These are phyloP conservation scores for Quillaja saponaria DNA, from an alignment of 306 rosid species.

Conservation along the genomic window DNA sequence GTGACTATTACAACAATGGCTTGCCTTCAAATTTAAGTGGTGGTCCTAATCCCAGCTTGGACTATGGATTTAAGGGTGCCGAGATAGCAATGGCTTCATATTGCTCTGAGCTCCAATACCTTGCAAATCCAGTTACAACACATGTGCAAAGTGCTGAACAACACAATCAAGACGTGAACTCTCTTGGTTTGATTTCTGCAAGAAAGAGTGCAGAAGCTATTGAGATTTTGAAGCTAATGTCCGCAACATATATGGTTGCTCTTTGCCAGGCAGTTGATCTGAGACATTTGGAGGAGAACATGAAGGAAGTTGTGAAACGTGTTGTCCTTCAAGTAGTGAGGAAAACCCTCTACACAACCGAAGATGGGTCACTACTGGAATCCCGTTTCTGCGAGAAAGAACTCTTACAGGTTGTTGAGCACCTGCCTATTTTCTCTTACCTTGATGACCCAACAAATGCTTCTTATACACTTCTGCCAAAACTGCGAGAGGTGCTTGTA, in stretches of 20 bases:
- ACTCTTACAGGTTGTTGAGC: constrained; percentile 34
- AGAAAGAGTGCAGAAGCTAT: constrained; percentile 44
- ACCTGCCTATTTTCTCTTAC: constrained; percentile 35
- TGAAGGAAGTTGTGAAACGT: constrained; percentile 35
- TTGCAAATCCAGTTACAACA: too few relatives aligned
- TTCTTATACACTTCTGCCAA: too few relatives aligned
- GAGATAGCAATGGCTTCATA: too few relatives aligned
- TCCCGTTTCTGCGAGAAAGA: constrained; percentile 43
- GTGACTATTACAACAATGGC: constrained; percentile 40
- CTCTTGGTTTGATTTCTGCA: constrained; percentile 41
- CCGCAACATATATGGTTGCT: constrained; percentile 39
- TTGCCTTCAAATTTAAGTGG: constrained; percentile 41
- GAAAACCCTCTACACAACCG: constrained; percentile 30
- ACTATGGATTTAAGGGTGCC: too few relatives aligned
- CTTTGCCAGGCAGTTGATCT: constrained; percentile 44
- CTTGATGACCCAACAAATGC: constrained; percentile 30
- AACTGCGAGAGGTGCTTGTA: too few relatives aligned
- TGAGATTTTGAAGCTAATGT: constrained; percentile 43
- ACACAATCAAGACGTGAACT: constrained; percentile 35
- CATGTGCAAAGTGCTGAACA: too few relatives aligned
- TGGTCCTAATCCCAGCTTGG: constrained; percentile 38
- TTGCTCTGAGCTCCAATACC: too few relatives aligned
- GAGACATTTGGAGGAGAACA: constrained; percentile 37
- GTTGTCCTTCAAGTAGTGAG: constrained; percentile 26
- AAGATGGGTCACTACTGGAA: constrained; percentile 32